phyloP scores from a whole-genome alignment of 1,284 basidiomycete species.

The Anthracocystis setariae region DNA sequence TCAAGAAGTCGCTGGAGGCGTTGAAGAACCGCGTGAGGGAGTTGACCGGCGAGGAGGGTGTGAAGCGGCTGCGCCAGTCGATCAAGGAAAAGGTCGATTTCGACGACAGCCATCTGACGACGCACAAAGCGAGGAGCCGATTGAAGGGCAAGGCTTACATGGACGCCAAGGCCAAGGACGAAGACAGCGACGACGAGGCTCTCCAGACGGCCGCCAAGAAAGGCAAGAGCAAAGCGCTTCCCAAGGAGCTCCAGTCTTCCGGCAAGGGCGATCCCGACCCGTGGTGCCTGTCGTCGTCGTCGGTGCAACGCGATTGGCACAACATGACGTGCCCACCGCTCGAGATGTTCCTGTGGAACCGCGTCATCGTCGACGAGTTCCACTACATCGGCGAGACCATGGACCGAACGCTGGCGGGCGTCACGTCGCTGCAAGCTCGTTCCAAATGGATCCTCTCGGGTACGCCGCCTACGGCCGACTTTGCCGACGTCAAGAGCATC shows the following conservation, averaged over 20 bases:
- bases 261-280: conserved; percentile 42
- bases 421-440: conserved; percentile 80
- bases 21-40: conserved; percentile 51
- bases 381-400: conserved; percentile 78
- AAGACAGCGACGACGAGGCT: conserved; percentile 65
- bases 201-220: conserved; percentile 66
- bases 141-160: conserved; percentile 53
- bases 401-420: conserved; percentile 80
- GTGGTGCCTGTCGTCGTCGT: conserved; percentile 78
- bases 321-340: conserved; percentile 83
- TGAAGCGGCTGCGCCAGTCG: conserved; percentile 25
- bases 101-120: conserved; percentile 47
- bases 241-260: conserved; percentile 44
- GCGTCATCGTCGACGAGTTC: conserved; percentile 92
- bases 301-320: conserved; percentile 79
- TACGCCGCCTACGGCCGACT: conserved; percentile 91
- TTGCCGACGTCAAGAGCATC: conserved; percentile 83
- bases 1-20: conserved; percentile 48
- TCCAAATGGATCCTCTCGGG: conserved; percentile 95
- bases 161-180: conserved; percentile 69
- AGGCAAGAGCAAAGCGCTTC: conserved; percentile 60
- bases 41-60: conserved; percentile 26
- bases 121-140: conserved; percentile 44
- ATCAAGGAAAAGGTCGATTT: conserved; percentile 40
- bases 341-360: conserved; percentile 81